Percentiles rank a stretch among this genome's conserved stretches.
phyloP scores from a whole-genome alignment of 1,284 basidiomycete species.

The Malassezia dermatis region DNA sequence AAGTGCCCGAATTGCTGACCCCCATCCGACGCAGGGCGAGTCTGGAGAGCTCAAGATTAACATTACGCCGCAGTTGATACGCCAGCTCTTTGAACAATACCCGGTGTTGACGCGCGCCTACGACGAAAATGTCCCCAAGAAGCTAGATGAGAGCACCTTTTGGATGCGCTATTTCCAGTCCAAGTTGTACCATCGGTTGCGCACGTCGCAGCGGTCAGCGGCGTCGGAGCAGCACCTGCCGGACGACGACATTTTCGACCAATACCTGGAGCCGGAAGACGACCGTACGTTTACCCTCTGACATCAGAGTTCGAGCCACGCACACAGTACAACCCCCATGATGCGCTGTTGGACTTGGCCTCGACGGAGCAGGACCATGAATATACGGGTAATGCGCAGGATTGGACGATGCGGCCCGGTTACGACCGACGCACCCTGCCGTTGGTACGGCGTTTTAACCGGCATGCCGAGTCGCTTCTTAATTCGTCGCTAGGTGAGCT shows the following conservation, averaged over 20 bases:
- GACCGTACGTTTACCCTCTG: constrained; percentile 57
- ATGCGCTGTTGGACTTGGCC: constrained; percentile 70
- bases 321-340: constrained; percentile 59
- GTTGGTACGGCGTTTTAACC: constrained; percentile 90
- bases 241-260: constrained; percentile 87
- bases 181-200: constrained; percentile 83
- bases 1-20: constrained; percentile 42
- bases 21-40: constrained; percentile 35
- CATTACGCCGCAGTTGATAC: constrained; percentile 81
- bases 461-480: constrained; percentile 81
- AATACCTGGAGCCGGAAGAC: constrained; percentile 85
- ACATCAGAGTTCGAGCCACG: constrained; percentile 68
- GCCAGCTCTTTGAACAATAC: constrained; percentile 95
- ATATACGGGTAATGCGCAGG: constrained; percentile 76
- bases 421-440: constrained; percentile 75
- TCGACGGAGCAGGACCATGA: constrained; percentile 86
- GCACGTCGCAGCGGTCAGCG: constrained; percentile 78
- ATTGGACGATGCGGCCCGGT: constrained; percentile 92
- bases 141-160: constrained; percentile 80
- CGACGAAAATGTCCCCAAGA: constrained; percentile 76
- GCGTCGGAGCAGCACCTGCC: constrained; percentile 73
- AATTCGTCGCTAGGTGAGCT: constrained; percentile 51
- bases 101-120: constrained; percentile 87
- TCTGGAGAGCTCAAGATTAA: constrained; percentile 62
- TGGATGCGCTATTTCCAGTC: constrained; percentile 96